Conservation (phyloP, 2,329 filamentous ascomycete genomes). For the Diaporthe sp. region DNA sequence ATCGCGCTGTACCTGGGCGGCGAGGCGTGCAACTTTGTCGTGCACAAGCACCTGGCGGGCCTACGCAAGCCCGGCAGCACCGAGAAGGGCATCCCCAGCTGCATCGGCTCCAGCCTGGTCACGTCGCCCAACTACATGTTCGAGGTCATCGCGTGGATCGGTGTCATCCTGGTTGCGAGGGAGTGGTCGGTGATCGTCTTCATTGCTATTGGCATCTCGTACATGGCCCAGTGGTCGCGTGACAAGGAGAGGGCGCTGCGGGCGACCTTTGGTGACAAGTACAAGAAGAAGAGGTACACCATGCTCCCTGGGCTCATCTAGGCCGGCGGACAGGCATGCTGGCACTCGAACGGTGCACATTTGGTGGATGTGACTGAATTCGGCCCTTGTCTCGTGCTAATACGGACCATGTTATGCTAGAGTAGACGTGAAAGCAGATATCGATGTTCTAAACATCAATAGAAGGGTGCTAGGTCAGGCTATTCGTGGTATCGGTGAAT, state of each 20-base stretch:
- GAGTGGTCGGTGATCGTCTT: constrained; percentile 86
- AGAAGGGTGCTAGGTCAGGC: neutral
- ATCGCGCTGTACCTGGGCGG: constrained; percentile 81
- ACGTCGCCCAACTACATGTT: constrained; percentile 99
- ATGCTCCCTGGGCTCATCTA: constrained; percentile 86
- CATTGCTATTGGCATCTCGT: constrained; percentile 76
- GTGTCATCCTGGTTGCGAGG: constrained; percentile 83
- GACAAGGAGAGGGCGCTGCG: constrained; percentile 95
- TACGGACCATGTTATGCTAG: constrained; percentile 6
- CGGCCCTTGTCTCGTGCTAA: neutral
- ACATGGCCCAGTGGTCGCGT: constrained; percentile 90
- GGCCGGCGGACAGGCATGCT: constrained; percentile 39
- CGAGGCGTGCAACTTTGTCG: constrained; percentile 83
- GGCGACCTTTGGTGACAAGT: constrained; percentile 91
- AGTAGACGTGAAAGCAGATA: constrained; percentile 11
- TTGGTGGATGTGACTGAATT: neutral
- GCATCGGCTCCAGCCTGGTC: constrained; percentile 86
- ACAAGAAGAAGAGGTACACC: constrained; percentile 92
- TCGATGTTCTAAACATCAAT: constrained; percentile 17
- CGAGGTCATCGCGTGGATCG: constrained; percentile 88
- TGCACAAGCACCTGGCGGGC: constrained; percentile 83
- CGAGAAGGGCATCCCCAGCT: constrained; percentile 88
- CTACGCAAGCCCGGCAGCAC: constrained; percentile 85
- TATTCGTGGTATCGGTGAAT: constrained; percentile 45
- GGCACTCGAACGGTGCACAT: neutral